These are phyloP conservation scores for Mycena venus DNA, from an alignment of 768 basidiomycete species.

Conservation along the genomic window DNA sequence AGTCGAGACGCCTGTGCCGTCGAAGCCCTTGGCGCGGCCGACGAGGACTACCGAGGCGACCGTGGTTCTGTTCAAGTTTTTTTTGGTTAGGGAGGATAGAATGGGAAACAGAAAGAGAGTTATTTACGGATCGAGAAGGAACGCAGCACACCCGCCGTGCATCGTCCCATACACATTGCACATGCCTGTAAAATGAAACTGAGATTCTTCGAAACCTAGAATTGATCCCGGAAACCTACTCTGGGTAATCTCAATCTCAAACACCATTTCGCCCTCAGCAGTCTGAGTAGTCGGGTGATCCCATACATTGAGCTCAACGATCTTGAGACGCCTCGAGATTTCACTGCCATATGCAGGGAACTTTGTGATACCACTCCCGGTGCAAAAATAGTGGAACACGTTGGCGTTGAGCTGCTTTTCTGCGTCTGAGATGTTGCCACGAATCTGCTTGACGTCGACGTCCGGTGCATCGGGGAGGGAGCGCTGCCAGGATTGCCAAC, in stretches of 20 bases:
- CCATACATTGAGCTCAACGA: conserved; percentile 20
- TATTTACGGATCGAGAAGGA: conserved; percentile 23
- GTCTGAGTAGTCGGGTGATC: background rate
- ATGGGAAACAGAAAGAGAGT: background rate
- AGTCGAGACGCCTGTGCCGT: conserved; percentile 25
- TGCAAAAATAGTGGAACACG: conserved; percentile 54
- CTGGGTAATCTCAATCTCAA: conserved; percentile 53
- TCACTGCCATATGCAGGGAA: background rate
- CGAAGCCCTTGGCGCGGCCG: conserved; percentile 24
- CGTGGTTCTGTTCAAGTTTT: background rate
- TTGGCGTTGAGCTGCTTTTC: conserved; percentile 50
- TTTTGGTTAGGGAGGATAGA: background rate
- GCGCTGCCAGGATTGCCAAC: conserved; percentile 26
- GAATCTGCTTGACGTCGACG: conserved; percentile 47
- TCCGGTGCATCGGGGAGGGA: conserved; percentile 32
- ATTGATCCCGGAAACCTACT: background rate
- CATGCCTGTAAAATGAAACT: conserved; percentile 17
- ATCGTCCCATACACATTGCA: conserved; percentile 36
- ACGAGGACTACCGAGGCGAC: conserved; percentile 11
- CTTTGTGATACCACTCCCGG: background rate
- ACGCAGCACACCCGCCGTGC: conserved; percentile 31
- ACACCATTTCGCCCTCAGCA: conserved; percentile 49
- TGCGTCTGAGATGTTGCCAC: conserved; percentile 56
- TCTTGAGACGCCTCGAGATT: background rate
- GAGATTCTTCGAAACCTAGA: background rate